A percentile compares a stretch with the other conserved stretches of the same genome.
These are phyloP conservation scores for Taxawa tesnikishii DNA, from an alignment of 2,329 filamentous ascomycete genomes.

Conservation along the genomic window DNA sequence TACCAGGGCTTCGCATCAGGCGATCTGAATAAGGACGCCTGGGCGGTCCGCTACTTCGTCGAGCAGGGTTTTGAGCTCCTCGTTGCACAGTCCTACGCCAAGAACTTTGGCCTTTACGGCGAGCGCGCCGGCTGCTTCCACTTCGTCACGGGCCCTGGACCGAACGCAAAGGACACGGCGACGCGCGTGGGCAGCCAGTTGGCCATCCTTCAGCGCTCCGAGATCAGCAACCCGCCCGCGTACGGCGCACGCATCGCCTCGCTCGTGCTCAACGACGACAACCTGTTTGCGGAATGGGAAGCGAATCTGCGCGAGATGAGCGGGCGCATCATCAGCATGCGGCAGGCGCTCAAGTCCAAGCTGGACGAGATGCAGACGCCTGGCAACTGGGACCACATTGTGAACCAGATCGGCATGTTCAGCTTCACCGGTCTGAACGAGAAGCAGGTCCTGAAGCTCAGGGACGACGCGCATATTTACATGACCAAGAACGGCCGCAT, in stretches of 20 bases:
- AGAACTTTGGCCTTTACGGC: conserved; percentile 72
- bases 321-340: conserved; percentile 88
- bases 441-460: conserved; percentile 58
- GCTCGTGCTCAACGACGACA: conserved; percentile 68
- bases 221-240: conserved; percentile 93
- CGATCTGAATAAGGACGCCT: conserved; percentile 71
- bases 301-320: conserved; percentile 87
- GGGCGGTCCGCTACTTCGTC: conserved; percentile 89
- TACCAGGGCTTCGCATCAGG: conserved; percentile 98
- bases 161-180: conserved; percentile 50
- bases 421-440: conserved; percentile 76
- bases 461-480: conserved; percentile 63
- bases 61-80: conserved; percentile 69
- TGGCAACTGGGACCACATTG: conserved; percentile 93
- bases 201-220: conserved; percentile 85
- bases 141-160: conserved; percentile 62
- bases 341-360: conserved; percentile 61
- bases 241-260: conserved; percentile 87
- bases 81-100: conserved; percentile 41
- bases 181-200: conserved; percentile 71
- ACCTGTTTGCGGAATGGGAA: conserved; percentile 84
- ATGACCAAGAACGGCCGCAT: conserved; percentile 98
- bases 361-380: conserved; percentile 79
- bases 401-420: conserved; percentile 99
- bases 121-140: conserved; percentile 96